Conservation (phyloP, 345 rosid species). For the Trapa incisa region DNA sequence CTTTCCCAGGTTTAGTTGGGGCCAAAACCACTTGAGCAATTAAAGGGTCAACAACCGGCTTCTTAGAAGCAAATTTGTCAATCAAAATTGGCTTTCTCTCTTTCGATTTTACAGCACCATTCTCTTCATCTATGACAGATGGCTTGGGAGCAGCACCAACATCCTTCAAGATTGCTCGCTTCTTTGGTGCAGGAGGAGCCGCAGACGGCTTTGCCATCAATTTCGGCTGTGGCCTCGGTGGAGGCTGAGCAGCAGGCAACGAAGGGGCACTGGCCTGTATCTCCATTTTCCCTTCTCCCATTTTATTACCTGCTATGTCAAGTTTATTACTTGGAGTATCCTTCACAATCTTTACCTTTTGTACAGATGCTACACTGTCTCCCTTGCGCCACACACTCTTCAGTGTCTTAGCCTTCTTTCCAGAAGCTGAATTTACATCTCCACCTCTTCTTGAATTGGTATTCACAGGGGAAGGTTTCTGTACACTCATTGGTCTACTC, state of each 20-base stretch:
- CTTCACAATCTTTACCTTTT: conserved; percentile 55
- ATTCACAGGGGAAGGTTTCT: conserved; percentile 19
- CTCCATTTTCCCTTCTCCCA: conserved; percentile 19
- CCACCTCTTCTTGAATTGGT: conserved; percentile 21
- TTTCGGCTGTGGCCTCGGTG: conserved; percentile 54
- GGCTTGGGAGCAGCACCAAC: conserved; percentile 50
- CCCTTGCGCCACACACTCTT: conserved; percentile 98
- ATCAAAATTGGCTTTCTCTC: conserved; percentile 80
- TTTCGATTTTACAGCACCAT: conserved; percentile 34
- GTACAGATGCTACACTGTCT: conserved; percentile 47
- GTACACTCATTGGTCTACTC: conserved; percentile 20
- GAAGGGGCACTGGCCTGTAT: conserved; percentile 26
- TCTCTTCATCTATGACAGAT: conserved; percentile 24
- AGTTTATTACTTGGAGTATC: conserved; percentile 33
- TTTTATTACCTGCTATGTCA: conserved; percentile 16
- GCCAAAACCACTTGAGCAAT: conserved; percentile 60
- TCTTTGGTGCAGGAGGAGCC: conserved; percentile 49
- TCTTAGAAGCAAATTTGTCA: conserved; percentile 83
- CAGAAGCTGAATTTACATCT: conserved; percentile 17
- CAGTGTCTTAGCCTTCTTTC: conserved; percentile 44
- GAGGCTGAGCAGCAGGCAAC: conserved; percentile 44
- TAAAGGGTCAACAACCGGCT: conserved; percentile 53
- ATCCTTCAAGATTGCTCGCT: conserved; percentile 67
- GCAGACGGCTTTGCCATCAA: conserved; percentile 63
- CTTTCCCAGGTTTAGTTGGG: conserved; percentile 66